These are phyloP conservation scores for Dacryopinax spathularia DNA, from an alignment of 768 basidiomycete genomes.

Conservation along the genomic window DNA sequence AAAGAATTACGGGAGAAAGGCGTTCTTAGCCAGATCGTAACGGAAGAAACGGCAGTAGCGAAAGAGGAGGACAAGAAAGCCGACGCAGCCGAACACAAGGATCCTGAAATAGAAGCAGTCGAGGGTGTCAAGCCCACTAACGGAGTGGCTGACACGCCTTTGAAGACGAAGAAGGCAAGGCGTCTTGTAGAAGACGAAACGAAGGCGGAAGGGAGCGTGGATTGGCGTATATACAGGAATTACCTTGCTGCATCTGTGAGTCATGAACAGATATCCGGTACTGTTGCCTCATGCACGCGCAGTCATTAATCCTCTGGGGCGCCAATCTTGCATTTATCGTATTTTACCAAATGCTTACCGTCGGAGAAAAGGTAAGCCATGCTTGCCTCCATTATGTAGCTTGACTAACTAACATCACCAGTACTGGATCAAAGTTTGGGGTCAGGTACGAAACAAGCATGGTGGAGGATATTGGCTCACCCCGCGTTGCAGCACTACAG, in stretches of 20 bases:
- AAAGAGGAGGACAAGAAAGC: constrained; percentile 23
- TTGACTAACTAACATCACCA: constrained; percentile 8
- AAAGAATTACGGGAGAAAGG: constrained; percentile 49
- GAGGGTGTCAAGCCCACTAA: constrained; percentile 14
- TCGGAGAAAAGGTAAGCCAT: constrained; percentile 40
- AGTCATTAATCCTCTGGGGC: constrained; percentile 29
- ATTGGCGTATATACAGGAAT: constrained; percentile 49
- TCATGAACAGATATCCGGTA: constrained; percentile 39
- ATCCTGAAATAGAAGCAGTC: constrained; percentile 17
- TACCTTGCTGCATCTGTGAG: constrained; percentile 25
- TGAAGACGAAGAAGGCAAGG: not conserved
- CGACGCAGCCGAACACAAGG: constrained; percentile 19
- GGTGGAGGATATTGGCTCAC: not conserved
- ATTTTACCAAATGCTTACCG: constrained; percentile 32
- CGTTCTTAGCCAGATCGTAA: constrained; percentile 43
- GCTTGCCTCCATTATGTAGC: not conserved
- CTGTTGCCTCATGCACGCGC: constrained; percentile 39
- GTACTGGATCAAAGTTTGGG: constrained; percentile 69
- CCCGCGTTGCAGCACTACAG: not conserved
- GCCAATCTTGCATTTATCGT: constrained; percentile 7
- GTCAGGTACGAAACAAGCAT: constrained; percentile 28
- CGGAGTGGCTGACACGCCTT: constrained; percentile 8
- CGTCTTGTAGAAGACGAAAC: constrained; percentile 65
- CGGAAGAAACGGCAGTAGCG: constrained; percentile 30
- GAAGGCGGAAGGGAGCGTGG: constrained; percentile 64